A percentile compares a stretch with the other conserved stretches of the same genome.
Evolutionary conservation across 352 stramenopile genomes (phyloP).

Genomic region (Globisporangium heterothallicum): DNA sequence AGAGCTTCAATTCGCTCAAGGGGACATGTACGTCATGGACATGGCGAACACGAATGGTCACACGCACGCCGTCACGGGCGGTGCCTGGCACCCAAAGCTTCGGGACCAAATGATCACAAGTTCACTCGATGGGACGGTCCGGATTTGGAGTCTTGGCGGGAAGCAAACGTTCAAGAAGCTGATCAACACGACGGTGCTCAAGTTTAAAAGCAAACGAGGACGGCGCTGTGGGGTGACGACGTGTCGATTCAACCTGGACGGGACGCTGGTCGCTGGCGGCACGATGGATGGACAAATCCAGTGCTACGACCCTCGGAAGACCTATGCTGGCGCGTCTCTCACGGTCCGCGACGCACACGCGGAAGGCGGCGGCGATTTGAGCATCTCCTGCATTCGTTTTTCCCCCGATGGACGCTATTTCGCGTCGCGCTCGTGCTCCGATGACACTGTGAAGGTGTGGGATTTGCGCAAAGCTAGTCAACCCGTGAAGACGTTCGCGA

Average conservation of each 20-base stretch:
- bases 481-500: conserved; percentile 54
- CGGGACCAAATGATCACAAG: conserved; percentile 79
- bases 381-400: conserved; percentile 72
- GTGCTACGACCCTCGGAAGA: conserved; percentile 66
- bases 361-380: conserved; percentile 59
- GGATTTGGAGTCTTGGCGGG: conserved; percentile 64
- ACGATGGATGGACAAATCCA: conserved; percentile 80
- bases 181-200: conserved; percentile 79
- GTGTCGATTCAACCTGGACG: conserved; percentile 64
- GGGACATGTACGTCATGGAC: conserved; percentile 85
- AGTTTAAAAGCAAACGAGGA: conserved; percentile 74
- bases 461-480: conserved; percentile 60
- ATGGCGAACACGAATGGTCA: conserved; percentile 83
- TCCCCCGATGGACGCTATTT: conserved; percentile 57
- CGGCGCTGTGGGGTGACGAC: conserved; percentile 69
- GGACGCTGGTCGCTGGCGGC: conserved; percentile 47
- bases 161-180: conserved; percentile 73
- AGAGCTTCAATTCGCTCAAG: conserved; percentile 74
- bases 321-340: conserved; percentile 56
- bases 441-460: conserved; percentile 83
- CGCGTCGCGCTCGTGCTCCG: conserved; percentile 62
- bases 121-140: conserved; percentile 74
- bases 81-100: conserved; percentile 58
- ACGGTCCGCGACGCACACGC: conserved; percentile 68
- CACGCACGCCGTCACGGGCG: conserved; percentile 67